Evolutionary conservation across 129 eudicot species (phyloP).

Genomic region (Glebionis coronaria): DNA sequence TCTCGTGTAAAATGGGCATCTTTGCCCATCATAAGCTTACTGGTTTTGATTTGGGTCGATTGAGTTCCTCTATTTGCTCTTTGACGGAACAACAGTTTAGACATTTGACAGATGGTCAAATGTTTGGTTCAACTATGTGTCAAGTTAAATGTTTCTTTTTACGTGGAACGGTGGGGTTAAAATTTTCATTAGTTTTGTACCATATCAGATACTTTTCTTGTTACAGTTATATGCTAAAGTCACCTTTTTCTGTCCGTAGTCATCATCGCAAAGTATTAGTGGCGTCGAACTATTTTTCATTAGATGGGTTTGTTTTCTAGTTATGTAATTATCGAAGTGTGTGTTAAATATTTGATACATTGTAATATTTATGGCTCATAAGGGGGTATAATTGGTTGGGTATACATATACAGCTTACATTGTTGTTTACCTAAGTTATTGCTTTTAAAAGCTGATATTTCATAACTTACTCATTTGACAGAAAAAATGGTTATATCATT

Average conservation of each 20-base stretch:
- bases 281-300: not conserved
- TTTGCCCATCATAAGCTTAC: not conserved
- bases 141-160: not conserved
- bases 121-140: not conserved
- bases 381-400: not conserved
- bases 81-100: not conserved
- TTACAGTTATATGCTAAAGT: not conserved
- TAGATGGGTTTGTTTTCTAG: not conserved
- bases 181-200: not conserved
- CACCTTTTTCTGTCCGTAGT: not conserved
- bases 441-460: not conserved
- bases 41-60: not conserved
- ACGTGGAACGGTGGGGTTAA: not conserved
- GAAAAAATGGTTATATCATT: not conserved
- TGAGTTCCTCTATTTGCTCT: not conserved
- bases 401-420: not conserved
- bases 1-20: not conserved
- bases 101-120: not conserved
- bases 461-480: not conserved
- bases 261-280: not conserved
- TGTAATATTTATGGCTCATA: not conserved
- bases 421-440: not conserved
- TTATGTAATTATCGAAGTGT: not conserved
- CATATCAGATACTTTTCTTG: not conserved
- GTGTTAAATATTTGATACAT: slow-evolving; percentile 6